Evolutionary conservation across 345 rosid genomes (phyloP), one percentile per base, ranked within the genome.

Genomic region (Atalantia buxifolia): DNA sequence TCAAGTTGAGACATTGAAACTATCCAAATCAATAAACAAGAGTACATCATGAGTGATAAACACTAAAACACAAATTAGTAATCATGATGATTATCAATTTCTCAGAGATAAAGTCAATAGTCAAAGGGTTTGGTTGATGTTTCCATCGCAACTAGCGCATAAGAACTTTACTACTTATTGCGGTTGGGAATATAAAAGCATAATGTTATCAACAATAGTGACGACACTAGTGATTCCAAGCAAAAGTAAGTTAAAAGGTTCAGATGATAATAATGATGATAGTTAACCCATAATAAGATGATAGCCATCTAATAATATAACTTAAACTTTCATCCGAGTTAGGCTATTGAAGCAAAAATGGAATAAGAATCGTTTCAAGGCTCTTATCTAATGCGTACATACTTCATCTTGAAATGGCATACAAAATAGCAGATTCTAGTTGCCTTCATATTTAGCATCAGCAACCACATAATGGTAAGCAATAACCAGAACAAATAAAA

Each of bases 401-500:
- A 16, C 19, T 67, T 10, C 25, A 57, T 55, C 72, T 66, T n/a
- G 19, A 18, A 64, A 76, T 66, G 16, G 21, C 33, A 76, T 30
- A 55, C 7, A 63, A 19, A 30, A 3, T 5, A 8, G 7, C 61
- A 71, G 13, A 56, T 64, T 61, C 72, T 80, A 93, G 84, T 85
- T 89, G 66, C 89, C 90, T 86, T 90, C 98, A 71, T 81, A 92
- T 82, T 90, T 93, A 22, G 96, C 93, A 81, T 93, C 99, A 68
- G 97, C 99, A 85, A 93, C 78, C 79, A 93, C 93, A 60, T 84
- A 93, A 79, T 93, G 98, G 78, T 93, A 95, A 7, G 92, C 93
- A 30, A 93, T 90, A 27, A 95, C 93, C 84, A 91, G 83, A 56
- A 76, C 84, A 72, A 92, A 95, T 65, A 93, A 87, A 80, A 90